Percentiles rank a stretch among this genome's conserved stretches.
phyloP scores from a whole-genome alignment of 106 monocot genomes.

The Posidonia australis region DNA sequence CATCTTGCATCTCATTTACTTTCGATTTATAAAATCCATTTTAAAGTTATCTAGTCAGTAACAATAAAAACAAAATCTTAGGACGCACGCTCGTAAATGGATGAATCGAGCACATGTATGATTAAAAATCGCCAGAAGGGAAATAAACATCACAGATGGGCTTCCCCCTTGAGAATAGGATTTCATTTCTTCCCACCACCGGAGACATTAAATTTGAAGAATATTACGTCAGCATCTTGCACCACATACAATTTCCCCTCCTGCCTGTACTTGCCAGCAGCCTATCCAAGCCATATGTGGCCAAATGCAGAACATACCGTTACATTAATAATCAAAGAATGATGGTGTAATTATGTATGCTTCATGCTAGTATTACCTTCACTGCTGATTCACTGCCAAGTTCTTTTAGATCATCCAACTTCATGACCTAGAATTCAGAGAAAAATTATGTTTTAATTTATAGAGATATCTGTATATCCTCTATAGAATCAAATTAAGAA shows the following conservation, averaged over 20 bases:
- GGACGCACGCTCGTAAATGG: too few relatives aligned
- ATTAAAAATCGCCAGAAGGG: too few relatives aligned
- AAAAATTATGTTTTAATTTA: too few relatives aligned
- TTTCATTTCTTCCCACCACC: slow-evolving; percentile 88
- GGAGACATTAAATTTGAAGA: slow-evolving; percentile 96
- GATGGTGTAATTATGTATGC: not conserved
- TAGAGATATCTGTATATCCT: too few relatives aligned
- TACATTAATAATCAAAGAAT: not conserved
- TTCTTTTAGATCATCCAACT: slow-evolving; percentile 95
- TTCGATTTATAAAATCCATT: too few relatives aligned
- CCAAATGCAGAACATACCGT: not conserved
- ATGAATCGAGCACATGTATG: too few relatives aligned
- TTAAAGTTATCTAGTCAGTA: too few relatives aligned
- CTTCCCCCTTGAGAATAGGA: not conserved
- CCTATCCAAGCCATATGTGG: slow-evolving; percentile 25
- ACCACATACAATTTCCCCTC: slow-evolving; percentile 96
- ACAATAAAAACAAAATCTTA: too few relatives aligned
- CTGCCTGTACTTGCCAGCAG: slow-evolving; percentile 92
- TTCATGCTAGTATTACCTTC: slow-evolving; percentile 39
- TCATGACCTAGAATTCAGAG: slow-evolving; percentile 71
- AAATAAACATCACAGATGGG: too few relatives aligned
- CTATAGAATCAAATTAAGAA: too few relatives aligned
- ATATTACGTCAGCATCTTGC: slow-evolving; percentile 90
- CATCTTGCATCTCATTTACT: too few relatives aligned
- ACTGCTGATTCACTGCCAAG: slow-evolving; percentile 73